Base-by-base conservation (phyloP, 441 rosid genomes). In the Sinapis alba region DNA sequence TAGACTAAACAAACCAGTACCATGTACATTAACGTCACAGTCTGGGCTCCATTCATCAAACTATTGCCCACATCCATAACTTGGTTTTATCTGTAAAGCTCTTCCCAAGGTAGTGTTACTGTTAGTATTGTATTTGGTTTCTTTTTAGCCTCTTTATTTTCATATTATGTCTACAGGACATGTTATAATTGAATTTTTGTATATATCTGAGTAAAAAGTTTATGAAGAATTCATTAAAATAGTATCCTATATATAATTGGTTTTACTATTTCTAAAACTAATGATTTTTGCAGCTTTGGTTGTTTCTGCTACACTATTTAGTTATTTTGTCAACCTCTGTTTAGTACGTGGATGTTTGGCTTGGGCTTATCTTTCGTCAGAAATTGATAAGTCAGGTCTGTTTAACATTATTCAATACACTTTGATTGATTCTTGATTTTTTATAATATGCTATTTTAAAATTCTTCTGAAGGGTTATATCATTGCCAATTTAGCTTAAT, bases 341-440 rank as follows among this genome's bases (percentile, higher is more conserved):
- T n/a, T n/a, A n/a, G 7, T 43, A 77, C 80, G 80, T 77, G 64
- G 58, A 65, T 71, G 68, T 51, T 47, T 65, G 80, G 68, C 47
- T 27, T 58, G 38, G 28, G 73, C 30, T 65, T 71, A 77, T 77
- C 76, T 19, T 65, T 77, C 58, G 80, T 77, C 80, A 77, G 61
- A 45, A 41, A 50, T 36, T 71, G 76, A 71, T 65, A 71, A 77
- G 80, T 65, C 76, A 77, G 58, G 76, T 71, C 76, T 15, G 63
- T 77, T 71, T 77, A 68, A 50, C 80, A 66, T 50, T 77, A 65
- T 77, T 77, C 77, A 77, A 71, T 38, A 71, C 76, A 65, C 53
- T 71, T 59, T 51, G 64, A 71, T 77, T 71, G 16, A n/a, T 12
- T 41, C 13, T 16, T 41, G 13, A 64, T 47, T 9, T 1, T 69